A percentile compares a stretch with the other conserved stretches of the same genome.
Conservation (phyloP, 805 yeast genomes). For the Cyberlindnera suaveolens region DNA sequence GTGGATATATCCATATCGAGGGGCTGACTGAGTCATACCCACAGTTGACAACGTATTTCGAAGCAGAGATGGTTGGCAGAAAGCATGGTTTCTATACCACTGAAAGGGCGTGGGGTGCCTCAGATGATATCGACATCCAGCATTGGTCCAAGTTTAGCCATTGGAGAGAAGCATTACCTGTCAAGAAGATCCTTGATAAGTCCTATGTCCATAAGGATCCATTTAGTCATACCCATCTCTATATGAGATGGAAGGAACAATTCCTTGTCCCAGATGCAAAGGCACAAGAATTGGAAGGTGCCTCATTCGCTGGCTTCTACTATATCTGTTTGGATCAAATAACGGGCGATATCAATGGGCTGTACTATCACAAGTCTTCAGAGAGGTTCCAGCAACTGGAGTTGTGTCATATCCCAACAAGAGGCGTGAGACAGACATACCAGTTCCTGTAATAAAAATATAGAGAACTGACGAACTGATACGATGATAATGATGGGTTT, state of each 20-base stretch:
- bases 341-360: slow-evolving; percentile 72
- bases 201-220: slow-evolving; percentile 24
- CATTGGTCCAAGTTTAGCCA: slow-evolving; percentile 60
- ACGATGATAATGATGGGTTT: no score
- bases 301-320: slow-evolving; percentile 90
- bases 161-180: slow-evolving; percentile 28
- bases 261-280: slow-evolving; percentile 78
- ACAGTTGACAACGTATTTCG: slow-evolving; percentile 69
- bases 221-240: slow-evolving; percentile 44
- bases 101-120: slow-evolving; percentile 46
- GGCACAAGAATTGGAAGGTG: slow-evolving; percentile 46
- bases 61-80: slow-evolving; percentile 56
- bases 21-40: slow-evolving; percentile 65
- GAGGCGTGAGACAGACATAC: slow-evolving; percentile 7
- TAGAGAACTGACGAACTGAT: background rate
- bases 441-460: slow-evolving; percentile 11
- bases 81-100: slow-evolving; percentile 37
- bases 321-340: slow-evolving; percentile 76
- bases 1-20: slow-evolving; percentile 63
- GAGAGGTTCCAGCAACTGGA: slow-evolving; percentile 74
- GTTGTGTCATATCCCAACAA: slow-evolving; percentile 26
- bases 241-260: slow-evolving; percentile 94
- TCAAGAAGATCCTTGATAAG: slow-evolving; percentile 12
- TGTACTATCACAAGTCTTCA: slow-evolving; percentile 75
- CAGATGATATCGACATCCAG: slow-evolving; percentile 52